phyloP scores from a whole-genome alignment of 1,284 basidiomycete species.

The Moniliophthora roreri region DNA sequence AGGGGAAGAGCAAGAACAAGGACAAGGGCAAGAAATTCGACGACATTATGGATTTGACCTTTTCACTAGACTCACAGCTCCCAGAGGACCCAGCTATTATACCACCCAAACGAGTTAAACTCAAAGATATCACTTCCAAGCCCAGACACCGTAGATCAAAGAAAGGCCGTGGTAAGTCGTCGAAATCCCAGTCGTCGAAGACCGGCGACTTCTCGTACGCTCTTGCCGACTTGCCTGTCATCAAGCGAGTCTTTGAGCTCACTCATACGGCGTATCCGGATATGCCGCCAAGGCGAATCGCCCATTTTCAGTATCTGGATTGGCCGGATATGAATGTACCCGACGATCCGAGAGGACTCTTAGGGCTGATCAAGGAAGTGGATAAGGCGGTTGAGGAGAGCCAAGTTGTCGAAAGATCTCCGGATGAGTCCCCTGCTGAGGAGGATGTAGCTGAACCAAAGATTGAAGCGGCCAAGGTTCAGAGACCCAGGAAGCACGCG shows the following conservation, averaged over 20 bases:
- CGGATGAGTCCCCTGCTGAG: not conserved
- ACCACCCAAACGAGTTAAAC: no score
- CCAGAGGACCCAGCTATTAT: no score
- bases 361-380: constrained; percentile 69
- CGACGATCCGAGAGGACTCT: constrained; percentile 70
- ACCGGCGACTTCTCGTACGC: not conserved
- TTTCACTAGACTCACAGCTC: no score
- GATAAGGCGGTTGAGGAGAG: constrained; percentile 49
- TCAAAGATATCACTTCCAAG: no score
- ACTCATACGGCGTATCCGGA: constrained; percentile 59
- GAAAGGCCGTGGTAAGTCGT: no score
- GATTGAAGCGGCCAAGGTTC: not conserved
- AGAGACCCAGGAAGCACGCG: not conserved
- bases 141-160: no score
- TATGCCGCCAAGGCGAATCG: constrained; percentile 57
- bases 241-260: constrained; percentile 74
- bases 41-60: constrained; percentile 13
- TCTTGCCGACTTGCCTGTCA: constrained; percentile 34
- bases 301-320: constrained; percentile 86
- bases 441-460: not conserved
- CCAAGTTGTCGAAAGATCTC: constrained; percentile 14
- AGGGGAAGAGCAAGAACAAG: not conserved
- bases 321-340: constrained; percentile 97
- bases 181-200: no score
- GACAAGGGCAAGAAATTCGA: constrained; percentile 14